A percentile compares a stretch with the other conserved stretches of the same genome.
These are phyloP conservation scores for Pichia phayaonensis DNA, from an alignment of 805 yeast species.

Conservation along the genomic window DNA sequence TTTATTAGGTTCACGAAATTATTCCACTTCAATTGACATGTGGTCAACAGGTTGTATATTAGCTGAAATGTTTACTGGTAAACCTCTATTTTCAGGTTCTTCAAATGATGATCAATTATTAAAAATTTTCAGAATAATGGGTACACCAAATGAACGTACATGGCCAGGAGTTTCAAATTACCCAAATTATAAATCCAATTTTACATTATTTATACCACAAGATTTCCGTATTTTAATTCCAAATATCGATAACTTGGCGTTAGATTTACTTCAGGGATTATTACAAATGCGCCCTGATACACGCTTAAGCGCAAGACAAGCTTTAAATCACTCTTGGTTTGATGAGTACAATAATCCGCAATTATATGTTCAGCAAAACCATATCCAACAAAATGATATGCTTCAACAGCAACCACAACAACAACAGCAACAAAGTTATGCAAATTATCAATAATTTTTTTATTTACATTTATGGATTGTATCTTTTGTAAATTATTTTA, in stretches of 20 bases:
- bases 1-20: conserved; percentile 86
- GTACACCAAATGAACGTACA: conserved; percentile 90
- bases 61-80: conserved; percentile 98
- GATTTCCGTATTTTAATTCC: conserved; percentile 68
- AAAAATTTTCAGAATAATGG: conserved; percentile 88
- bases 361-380: conserved; percentile 4
- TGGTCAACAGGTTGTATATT: conserved; percentile 99
- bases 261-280: conserved; percentile 54
- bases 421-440: conserved; percentile 3
- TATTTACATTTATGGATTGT: background rate
- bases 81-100: conserved; percentile 93
- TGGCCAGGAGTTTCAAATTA: conserved; percentile 96
- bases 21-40: conserved; percentile 93
- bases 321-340: conserved; percentile 72
- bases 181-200: conserved; percentile 80
- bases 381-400: conserved; percentile 6
- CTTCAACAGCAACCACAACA: conserved; percentile 6
- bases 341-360: conserved; percentile 47
- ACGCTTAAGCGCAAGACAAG: conserved; percentile 53
- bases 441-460: background rate
- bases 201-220: conserved; percentile 83
- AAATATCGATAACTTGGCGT: conserved; percentile 59
- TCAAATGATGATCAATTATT: conserved; percentile 93
- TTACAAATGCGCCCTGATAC: conserved; percentile 58
- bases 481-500: background rate